These are phyloP conservation scores for Colletotrichum tofieldiae DNA, from an alignment of 2,329 filamentous ascomycete genomes.

Conservation along the genomic window DNA sequence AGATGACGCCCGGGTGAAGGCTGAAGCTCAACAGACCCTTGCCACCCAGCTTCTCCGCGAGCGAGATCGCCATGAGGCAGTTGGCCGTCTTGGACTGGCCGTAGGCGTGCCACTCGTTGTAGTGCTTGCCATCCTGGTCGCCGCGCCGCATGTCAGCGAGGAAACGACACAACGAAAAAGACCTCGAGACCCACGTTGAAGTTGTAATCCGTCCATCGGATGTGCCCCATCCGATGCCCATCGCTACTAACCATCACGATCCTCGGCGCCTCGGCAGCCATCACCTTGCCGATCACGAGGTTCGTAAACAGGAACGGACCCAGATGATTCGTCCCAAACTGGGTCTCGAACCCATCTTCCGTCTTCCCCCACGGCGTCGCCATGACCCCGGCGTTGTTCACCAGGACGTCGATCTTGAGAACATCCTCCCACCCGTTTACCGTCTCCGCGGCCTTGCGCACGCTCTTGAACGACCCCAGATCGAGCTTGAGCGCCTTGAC, in stretches of 20 bases:
- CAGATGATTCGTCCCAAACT: conserved; percentile 56
- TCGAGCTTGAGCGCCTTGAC: conserved; percentile 56
- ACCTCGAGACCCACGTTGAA: conserved; percentile 52
- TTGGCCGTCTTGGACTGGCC: conserved; percentile 50
- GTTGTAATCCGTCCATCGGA: conserved; percentile 62
- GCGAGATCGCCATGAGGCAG: conserved; percentile 50
- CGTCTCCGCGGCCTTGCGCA: conserved; percentile 56
- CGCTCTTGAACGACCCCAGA: conserved; percentile 56
- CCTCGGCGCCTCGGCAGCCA: conserved; percentile 48
- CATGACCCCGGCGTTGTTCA: conserved; percentile 64
- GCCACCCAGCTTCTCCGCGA: conserved; percentile 51
- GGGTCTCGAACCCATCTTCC: conserved; percentile 57
- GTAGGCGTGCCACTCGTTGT: conserved; percentile 48
- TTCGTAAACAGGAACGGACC: conserved; percentile 59
- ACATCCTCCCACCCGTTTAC: conserved; percentile 54
- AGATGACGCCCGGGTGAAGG: conserved; percentile 53
- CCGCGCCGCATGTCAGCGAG: background rate
- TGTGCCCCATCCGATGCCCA: conserved; percentile 58
- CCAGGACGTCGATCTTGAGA: conserved; percentile 56
- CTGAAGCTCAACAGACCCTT: conserved; percentile 52
- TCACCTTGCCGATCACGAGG: conserved; percentile 52
- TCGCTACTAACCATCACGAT: conserved; percentile 63
- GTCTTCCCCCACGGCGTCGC: conserved; percentile 50
- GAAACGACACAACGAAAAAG: no score
- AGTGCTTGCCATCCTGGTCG: conserved; percentile 41